Evolutionary conservation across 768 basidiomycete species (phyloP).

Genomic region (Naganishia randhawae): DNA sequence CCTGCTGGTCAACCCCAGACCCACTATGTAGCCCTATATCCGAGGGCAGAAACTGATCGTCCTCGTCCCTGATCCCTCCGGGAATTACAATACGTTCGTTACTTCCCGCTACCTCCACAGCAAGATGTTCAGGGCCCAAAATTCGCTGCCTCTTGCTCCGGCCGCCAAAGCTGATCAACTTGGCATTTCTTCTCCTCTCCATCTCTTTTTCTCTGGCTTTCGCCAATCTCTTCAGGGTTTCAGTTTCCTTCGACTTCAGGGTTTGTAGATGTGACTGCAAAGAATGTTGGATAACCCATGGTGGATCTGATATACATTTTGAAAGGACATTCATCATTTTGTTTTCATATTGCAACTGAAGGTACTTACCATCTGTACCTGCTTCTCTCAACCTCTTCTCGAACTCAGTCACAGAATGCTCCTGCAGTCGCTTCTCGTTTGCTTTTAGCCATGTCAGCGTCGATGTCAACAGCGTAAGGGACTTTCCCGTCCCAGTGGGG

Average conservation of each 20-base stretch:
- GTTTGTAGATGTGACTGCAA: slow-evolving; percentile 37
- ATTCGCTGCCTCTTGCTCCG: neutral
- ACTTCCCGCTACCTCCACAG: slow-evolving; percentile 48
- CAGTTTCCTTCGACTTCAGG: slow-evolving; percentile 31
- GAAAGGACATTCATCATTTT: neutral
- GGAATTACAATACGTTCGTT: slow-evolving; percentile 42
- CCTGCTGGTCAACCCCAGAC: slow-evolving; percentile 39
- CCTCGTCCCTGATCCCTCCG: slow-evolving; percentile 39
- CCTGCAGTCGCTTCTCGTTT: slow-evolving; percentile 35
- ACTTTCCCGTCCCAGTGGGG: slow-evolving; percentile 50
- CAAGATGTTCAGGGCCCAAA: slow-evolving; percentile 2
- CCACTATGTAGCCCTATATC: slow-evolving; percentile 42
- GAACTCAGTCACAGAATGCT: slow-evolving; percentile 30
- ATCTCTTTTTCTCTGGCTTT: slow-evolving; percentile 42
- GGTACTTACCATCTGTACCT: slow-evolving; percentile 38
- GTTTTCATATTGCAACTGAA: neutral
- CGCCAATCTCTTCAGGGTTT: slow-evolving; percentile 29
- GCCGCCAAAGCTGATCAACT: slow-evolving; percentile 14
- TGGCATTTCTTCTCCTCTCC: neutral
- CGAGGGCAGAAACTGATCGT: slow-evolving; percentile 72
- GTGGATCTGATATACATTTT: slow-evolving; percentile 36
- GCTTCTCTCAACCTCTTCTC: slow-evolving; percentile 32
- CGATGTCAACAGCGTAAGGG: slow-evolving; percentile 45
- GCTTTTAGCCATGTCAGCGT: slow-evolving; percentile 45
- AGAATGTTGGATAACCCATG: slow-evolving; percentile 48